Base-by-base conservation (phyloP, 2,329 filamentous ascomycete species). In the Aspergillus sergii region DNA sequence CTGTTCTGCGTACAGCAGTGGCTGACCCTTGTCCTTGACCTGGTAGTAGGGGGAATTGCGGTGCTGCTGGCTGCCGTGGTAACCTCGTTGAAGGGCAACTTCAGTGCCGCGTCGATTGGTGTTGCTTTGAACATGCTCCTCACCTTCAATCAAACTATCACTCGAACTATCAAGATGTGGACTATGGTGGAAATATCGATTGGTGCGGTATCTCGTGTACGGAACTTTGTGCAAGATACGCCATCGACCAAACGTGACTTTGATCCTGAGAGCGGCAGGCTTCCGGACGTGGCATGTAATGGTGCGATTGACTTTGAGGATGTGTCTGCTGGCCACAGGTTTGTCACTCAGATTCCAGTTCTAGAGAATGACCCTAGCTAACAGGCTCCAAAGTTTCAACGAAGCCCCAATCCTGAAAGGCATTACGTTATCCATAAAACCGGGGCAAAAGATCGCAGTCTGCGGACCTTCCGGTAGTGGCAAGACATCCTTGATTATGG, bases 111-210 rank as follows among this genome's bases (percentile, higher is more conserved):
- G 21, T 78, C 76, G 43, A 75, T 84, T 10, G 83, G 82, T 61
- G 75, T 84, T 19, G 81, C 81, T 0, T 68, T 85, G 26, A 72
- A 82, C 26, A 79, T 82, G 61, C 76, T 84, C 23, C 73, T 85
- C 23, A 71, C 75, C 4, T 82, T 85, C 64, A 83, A 79, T 26
- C 73, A 78, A 55, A 76, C 75, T 58, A 70, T 85, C 41, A 80
- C 79, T 53, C 68, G 78, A 1, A 55, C 66, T 2, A 67, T 72
- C 26, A 60, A 65, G 21, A 64, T 57, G 3, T 73, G 70, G 70
- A 72, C 70, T 5, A 23, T 58, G 30, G 48, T 71, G 21, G 70
- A 73, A 41, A 70, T 66, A 1, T 70, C 68, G 0, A 68, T 71
- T 12, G 71, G 71, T 1, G 70, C 71, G 14, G 78, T 87, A 4